Evolutionary conservation across 805 yeast genomes (phyloP).

Genomic region (Teunomyces funiuensis): DNA sequence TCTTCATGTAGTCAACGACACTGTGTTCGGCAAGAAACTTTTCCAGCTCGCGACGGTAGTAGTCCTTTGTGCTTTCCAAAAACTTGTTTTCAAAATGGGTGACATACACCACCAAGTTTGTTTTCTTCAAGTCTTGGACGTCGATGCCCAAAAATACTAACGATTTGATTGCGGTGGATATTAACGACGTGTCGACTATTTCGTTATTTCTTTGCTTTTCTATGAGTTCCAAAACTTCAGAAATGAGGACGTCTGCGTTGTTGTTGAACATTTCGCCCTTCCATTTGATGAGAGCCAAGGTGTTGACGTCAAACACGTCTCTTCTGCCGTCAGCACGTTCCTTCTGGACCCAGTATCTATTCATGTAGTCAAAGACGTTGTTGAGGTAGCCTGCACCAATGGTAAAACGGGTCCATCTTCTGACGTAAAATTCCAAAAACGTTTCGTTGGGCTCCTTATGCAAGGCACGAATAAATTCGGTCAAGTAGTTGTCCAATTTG

Average conservation of each 20-base stretch:
- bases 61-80: conserved; percentile 64
- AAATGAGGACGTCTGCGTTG: conserved; percentile 58
- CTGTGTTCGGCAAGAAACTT: conserved; percentile 69
- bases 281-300: conserved; percentile 87
- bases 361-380: conserved; percentile 92
- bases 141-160: conserved; percentile 90
- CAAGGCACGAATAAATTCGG: conserved; percentile 53
- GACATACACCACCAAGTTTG: conserved; percentile 78
- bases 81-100: conserved; percentile 77
- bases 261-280: conserved; percentile 74
- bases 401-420: conserved; percentile 85
- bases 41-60: conserved; percentile 67
- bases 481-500: conserved; percentile 66
- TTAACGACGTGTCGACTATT: conserved; percentile 61
- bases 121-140: conserved; percentile 81
- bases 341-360: conserved; percentile 96
- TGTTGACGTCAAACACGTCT: conserved; percentile 87
- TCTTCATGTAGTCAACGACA: conserved; percentile 86
- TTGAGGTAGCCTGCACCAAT: conserved; percentile 90
- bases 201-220: conserved; percentile 78
- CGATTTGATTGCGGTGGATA: conserved; percentile 78
- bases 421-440: conserved; percentile 78
- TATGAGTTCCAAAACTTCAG: conserved; percentile 73
- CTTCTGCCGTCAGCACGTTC: conserved; percentile 92
- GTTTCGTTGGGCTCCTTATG: conserved; percentile 55